Evolutionary conservation across 177 flowering plant genomes (phyloP).

Genomic region (Telopea speciosissima): DNA sequence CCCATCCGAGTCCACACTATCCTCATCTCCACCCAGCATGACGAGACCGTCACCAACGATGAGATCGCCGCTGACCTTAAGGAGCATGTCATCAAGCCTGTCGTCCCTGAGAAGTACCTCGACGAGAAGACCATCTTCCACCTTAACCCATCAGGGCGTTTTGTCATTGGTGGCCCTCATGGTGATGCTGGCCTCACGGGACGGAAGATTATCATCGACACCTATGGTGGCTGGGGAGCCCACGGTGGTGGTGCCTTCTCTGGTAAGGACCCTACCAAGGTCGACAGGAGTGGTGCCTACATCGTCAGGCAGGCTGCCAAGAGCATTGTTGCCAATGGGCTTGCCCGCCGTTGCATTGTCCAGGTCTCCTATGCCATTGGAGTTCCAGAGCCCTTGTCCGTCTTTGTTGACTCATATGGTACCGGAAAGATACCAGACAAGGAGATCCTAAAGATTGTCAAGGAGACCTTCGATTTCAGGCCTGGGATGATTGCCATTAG

Average conservation of each 20-base stretch:
- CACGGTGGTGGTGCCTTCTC: slow-evolving; percentile 69
- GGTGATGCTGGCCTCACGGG: slow-evolving; percentile 71
- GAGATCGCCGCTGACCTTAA: slow-evolving; percentile 53
- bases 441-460: slow-evolving; percentile 47
- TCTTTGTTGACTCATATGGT: slow-evolving; percentile 44
- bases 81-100: slow-evolving; percentile 53
- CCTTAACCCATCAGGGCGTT: slow-evolving; percentile 60
- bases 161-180: slow-evolving; percentile 63
- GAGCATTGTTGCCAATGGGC: slow-evolving; percentile 56
- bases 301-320: slow-evolving; percentile 59
- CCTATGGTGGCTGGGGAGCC: slow-evolving; percentile 60
- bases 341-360: slow-evolving; percentile 51
- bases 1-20: slow-evolving; percentile 51
- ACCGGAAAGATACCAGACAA: slow-evolving; percentile 59
- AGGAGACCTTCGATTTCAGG: slow-evolving; percentile 56
- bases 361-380: slow-evolving; percentile 67
- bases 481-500: slow-evolving; percentile 58
- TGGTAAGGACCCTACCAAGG: slow-evolving; percentile 66
- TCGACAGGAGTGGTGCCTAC: slow-evolving; percentile 58
- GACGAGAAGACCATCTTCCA: slow-evolving; percentile 60
- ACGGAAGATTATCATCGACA: slow-evolving; percentile 54
- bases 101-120: slow-evolving; percentile 47
- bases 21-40: slow-evolving; percentile 59
- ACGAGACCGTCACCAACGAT: slow-evolving; percentile 52
- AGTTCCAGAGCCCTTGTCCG: slow-evolving; percentile 56